These are phyloP conservation scores for Sequoiadendron giganteum DNA, from an alignment of 75 land plant species.

Conservation along the genomic window DNA sequence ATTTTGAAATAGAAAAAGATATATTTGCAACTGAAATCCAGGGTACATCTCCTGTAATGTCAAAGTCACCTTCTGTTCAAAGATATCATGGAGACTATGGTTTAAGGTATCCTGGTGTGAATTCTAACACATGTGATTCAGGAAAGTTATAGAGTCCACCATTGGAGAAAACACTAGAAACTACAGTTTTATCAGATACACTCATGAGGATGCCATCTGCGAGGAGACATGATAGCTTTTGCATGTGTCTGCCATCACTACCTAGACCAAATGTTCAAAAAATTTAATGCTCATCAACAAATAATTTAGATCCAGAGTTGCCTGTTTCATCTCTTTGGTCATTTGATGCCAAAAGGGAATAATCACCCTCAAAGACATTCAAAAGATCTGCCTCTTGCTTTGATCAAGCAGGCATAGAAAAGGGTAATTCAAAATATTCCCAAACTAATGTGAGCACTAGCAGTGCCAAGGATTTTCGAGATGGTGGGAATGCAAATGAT, in stretches of 20 bases:
- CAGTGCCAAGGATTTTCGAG: conserved; percentile 35
- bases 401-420: neutral
- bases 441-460: conserved; percentile 45
- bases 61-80: conserved; percentile 36
- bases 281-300: conserved; percentile 18
- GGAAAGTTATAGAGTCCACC: conserved; percentile 25
- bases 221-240: conserved; percentile 37
- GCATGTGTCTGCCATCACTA: conserved; percentile 15
- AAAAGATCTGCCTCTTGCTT: conserved; percentile 21
- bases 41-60: conserved; percentile 1
- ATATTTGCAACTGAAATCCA: neutral
- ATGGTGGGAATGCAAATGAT: conserved; percentile 30
- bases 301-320: conserved; percentile 38
- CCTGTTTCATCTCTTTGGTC: conserved; percentile 40
- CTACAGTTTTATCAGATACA: conserved; percentile 13
- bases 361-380: conserved; percentile 40
- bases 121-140: conserved; percentile 10
- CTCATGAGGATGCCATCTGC: conserved; percentile 8
- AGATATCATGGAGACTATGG: conserved; percentile 25
- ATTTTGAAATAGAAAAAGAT: neutral
- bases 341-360: conserved; percentile 39
- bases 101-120: neutral
- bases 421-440: conserved; percentile 8
- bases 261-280: conserved; percentile 20
- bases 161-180: conserved; percentile 21